Percentiles rank a stretch among this genome's conserved stretches.
Conservation (phyloP, 192 early-diverging fungal species). For the Coemansia sp. region DNA sequence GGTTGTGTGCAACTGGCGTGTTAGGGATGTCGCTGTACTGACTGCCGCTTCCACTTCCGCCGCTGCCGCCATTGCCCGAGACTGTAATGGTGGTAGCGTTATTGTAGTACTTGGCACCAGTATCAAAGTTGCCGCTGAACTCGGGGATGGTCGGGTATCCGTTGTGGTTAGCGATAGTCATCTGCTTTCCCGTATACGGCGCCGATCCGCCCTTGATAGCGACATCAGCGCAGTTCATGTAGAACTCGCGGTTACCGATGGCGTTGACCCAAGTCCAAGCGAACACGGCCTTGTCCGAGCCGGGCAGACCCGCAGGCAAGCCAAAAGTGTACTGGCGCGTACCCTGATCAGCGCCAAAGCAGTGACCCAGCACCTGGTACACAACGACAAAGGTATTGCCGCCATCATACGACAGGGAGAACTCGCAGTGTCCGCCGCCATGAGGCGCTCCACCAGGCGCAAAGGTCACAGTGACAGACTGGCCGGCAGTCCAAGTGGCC, state of each 20-base stretch:
- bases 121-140: slow-evolving; percentile 45
- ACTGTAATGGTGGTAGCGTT: slow-evolving; percentile 38
- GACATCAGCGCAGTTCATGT: slow-evolving; percentile 75
- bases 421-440: slow-evolving; percentile 58
- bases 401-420: slow-evolving; percentile 52
- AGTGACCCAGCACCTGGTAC: slow-evolving; percentile 19
- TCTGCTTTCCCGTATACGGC: slow-evolving; percentile 53
- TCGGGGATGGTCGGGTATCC: slow-evolving; percentile 59
- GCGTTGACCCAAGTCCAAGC: slow-evolving; percentile 77
- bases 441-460: slow-evolving; percentile 24
- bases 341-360: not conserved
- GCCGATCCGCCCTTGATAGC: slow-evolving; percentile 54
- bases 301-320: slow-evolving; percentile 54
- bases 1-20: not conserved
- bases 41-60: not conserved
- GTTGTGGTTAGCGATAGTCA: slow-evolving; percentile 59
- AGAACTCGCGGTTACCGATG: slow-evolving; percentile 69
- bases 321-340: slow-evolving; percentile 38
- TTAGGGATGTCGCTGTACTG: not conserved
- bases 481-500: slow-evolving; percentile 28
- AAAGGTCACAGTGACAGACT: slow-evolving; percentile 27
- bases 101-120: slow-evolving; percentile 33
- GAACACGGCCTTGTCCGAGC: slow-evolving; percentile 42
- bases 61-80: slow-evolving; percentile 14
- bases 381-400: slow-evolving; percentile 54